A percentile compares a stretch with the other conserved stretches of the same genome.
Conservation (phyloP, 2,329 filamentous ascomycete genomes). For the Fusarium mundagurra region DNA sequence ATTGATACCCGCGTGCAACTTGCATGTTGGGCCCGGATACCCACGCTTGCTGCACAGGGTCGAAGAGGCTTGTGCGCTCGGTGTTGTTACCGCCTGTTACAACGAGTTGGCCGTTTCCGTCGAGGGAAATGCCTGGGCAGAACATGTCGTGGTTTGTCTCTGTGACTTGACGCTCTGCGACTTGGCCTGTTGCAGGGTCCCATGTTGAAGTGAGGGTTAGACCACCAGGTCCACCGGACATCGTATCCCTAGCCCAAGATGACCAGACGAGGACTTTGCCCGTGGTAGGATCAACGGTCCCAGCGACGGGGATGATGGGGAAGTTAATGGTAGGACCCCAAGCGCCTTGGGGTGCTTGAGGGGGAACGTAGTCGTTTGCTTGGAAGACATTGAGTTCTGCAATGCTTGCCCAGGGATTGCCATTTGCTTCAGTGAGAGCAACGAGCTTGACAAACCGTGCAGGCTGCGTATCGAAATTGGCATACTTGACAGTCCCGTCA, state of each 20-base stretch:
- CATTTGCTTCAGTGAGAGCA: conserved; percentile 8
- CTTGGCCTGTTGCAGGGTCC: conserved; percentile 18
- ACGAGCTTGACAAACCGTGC: conserved; percentile 6
- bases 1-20: conserved; percentile 21
- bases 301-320: conserved; percentile 26
- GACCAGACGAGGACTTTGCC: conserved; percentile 26
- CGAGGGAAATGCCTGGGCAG: conserved; percentile 63
- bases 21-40: conserved; percentile 9
- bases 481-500: conserved; percentile 18
- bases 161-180: conserved; percentile 35
- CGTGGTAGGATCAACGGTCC: conserved; percentile 14
- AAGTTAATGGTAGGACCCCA: conserved; percentile 31
- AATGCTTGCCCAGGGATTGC: conserved; percentile 17
- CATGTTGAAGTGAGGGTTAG: conserved; percentile 17
- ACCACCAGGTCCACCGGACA: conserved; percentile 6
- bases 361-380: neutral
- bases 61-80: conserved; percentile 59
- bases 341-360: neutral
- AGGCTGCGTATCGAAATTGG: conserved; percentile 28
- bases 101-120: conserved; percentile 59
- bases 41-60: conserved; percentile 33
- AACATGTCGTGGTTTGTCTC: conserved; percentile 66
- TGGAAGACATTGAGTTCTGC: conserved; percentile 25
- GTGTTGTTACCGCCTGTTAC: conserved; percentile 65
- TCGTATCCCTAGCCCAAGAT: conserved; percentile 16